Evolutionary conservation across 2,329 filamentous ascomycete genomes (phyloP).

Genomic region (Nigrospora sphaerica): DNA sequence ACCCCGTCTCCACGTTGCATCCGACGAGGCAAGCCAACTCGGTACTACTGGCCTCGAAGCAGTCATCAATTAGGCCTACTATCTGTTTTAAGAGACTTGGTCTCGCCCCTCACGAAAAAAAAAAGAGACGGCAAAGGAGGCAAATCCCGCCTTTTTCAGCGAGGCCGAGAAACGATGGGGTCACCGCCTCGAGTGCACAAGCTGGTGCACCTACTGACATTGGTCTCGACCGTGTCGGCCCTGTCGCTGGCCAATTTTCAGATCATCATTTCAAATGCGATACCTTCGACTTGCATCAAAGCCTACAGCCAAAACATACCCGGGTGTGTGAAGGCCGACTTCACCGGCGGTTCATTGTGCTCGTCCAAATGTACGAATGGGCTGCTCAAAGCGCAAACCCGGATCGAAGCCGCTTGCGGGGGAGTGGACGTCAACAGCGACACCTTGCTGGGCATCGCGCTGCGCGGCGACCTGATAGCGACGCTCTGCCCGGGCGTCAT

Average conservation of each 20-base stretch:
- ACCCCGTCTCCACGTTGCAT: no score
- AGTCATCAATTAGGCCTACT: no score
- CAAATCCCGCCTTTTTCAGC: no score
- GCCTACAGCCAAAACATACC: slow-evolving; percentile 4
- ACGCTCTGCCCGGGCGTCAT: slow-evolving; percentile 4
- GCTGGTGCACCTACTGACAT: neutral
- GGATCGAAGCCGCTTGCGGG: slow-evolving; percentile 3
- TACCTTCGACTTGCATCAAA: slow-evolving; percentile 4
- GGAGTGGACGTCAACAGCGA: slow-evolving; percentile 1
- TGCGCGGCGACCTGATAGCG: slow-evolving; percentile 1
- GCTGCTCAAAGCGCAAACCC: neutral
- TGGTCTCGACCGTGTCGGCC: slow-evolving; percentile 2
- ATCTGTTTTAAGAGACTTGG: no score
- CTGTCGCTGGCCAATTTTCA: slow-evolving; percentile 6
- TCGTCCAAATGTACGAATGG: slow-evolving; percentile 4
- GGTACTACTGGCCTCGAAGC: no score
- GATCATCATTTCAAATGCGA: slow-evolving; percentile 4
- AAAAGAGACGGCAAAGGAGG: no score
- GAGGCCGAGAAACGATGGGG: no score
- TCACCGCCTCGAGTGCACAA: neutral
- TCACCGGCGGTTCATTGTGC: slow-evolving; percentile 4
- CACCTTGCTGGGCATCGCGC: slow-evolving; percentile 3
- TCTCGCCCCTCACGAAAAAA: no score
- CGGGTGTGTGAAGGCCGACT: slow-evolving; percentile 2
- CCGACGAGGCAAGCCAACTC: no score